phyloP scores from a whole-genome alignment of 108 stramenopile species.

The Cyclotella sp. region DNA sequence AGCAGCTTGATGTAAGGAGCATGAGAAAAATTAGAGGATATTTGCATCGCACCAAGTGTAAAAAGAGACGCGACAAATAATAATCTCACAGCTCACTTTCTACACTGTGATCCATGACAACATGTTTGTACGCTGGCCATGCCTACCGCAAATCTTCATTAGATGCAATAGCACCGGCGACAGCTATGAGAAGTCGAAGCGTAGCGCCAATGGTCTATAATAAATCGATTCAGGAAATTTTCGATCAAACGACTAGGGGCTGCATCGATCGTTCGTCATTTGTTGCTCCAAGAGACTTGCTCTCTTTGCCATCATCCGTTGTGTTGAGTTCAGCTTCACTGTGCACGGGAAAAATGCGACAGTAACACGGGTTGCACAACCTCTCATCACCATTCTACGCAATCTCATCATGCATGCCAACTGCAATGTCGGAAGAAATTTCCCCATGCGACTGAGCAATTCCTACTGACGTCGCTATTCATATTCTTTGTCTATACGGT shows the following conservation, averaged over 20 bases:
- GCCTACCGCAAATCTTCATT: slow-evolving; percentile 59
- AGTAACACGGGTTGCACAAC: slow-evolving; percentile 39
- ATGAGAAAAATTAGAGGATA: background rate
- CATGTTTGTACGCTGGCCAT: slow-evolving; percentile 60
- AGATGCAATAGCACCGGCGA: slow-evolving; percentile 48
- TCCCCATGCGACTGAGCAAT: slow-evolving; percentile 50
- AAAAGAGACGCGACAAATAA: background rate
- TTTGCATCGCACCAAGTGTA: no score
- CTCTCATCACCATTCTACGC: slow-evolving; percentile 50
- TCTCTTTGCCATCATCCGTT: background rate
- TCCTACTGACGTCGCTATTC: slow-evolving; percentile 34
- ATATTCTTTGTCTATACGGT: slow-evolving; percentile 42
- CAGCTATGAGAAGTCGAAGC: slow-evolving; percentile 49
- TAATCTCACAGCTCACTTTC: slow-evolving; percentile 34
- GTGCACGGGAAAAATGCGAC: slow-evolving; percentile 22
- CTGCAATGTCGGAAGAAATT: slow-evolving; percentile 53
- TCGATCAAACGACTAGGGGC: slow-evolving; percentile 34
- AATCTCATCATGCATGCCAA: slow-evolving; percentile 41
- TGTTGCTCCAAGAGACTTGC: background rate
- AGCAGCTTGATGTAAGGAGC: background rate
- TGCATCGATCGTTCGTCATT: slow-evolving; percentile 18
- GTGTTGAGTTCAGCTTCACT: background rate
- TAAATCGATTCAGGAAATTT: slow-evolving; percentile 33
- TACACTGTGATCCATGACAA: slow-evolving; percentile 54
- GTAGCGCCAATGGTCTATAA: slow-evolving; percentile 47